A percentile compares a stretch with the other conserved stretches of the same genome.
phyloP scores from a whole-genome alignment of 768 basidiomycete genomes.

The Rhodotorula sphaerocarpa region DNA sequence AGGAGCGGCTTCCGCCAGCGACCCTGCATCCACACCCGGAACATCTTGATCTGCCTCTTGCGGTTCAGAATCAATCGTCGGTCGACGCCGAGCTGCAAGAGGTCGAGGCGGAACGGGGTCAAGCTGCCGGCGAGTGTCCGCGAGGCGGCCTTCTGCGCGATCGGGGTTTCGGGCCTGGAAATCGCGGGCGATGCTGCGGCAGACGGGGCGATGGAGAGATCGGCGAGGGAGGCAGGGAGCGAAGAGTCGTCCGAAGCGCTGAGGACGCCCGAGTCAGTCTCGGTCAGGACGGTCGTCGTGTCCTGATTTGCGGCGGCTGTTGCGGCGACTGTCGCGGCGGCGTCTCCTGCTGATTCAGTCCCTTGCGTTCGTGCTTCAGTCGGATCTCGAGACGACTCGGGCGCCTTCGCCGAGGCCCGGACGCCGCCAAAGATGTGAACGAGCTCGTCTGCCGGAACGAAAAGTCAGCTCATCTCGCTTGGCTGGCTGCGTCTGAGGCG shows the following conservation, averaged over 20 bases:
- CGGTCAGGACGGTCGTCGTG: background rate
- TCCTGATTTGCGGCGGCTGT: background rate
- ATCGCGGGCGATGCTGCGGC: background rate
- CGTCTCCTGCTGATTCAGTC: background rate
- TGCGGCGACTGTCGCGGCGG: background rate
- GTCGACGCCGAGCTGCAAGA: constrained; percentile 81
- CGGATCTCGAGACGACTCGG: background rate
- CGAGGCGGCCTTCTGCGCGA: background rate
- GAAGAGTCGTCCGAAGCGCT: background rate
- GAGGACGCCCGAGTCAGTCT: background rate
- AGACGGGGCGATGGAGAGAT: background rate
- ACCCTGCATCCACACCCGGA: constrained; percentile 76
- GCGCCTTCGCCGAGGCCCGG: background rate
- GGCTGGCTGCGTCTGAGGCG: too few relatives aligned
- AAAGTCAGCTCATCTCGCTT: background rate
- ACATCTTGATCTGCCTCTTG: constrained; percentile 93
- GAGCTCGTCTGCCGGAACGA: constrained; percentile 40
- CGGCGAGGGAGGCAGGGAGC: background rate
- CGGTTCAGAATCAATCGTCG: constrained; percentile 82
- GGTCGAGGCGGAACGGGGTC: constrained; percentile 49
- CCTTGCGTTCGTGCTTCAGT: background rate
- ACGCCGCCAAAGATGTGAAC: constrained; percentile 58
- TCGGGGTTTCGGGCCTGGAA: background rate
- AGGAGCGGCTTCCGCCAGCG: constrained; percentile 11
- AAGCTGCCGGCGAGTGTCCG: background rate